Conservation (phyloP, 345 rosid genomes). For the Stellera chamaejasme region DNA sequence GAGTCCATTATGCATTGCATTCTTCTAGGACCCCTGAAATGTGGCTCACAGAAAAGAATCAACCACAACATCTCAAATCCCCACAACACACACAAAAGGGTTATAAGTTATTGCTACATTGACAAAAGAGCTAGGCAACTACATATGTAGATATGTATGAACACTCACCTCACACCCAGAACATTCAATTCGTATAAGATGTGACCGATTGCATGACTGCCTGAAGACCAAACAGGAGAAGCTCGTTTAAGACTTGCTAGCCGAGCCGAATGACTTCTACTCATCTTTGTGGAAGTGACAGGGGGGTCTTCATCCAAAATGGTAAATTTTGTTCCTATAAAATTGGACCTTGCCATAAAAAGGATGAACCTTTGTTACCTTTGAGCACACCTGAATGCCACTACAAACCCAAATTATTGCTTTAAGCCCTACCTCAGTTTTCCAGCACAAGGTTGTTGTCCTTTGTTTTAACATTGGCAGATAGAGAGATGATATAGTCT, state of each 20-base stretch:
- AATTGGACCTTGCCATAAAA: slow-evolving; percentile 40
- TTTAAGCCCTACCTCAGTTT: slow-evolving; percentile 54
- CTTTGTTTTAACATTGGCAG: slow-evolving; percentile 42
- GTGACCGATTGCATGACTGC: slow-evolving; percentile 47
- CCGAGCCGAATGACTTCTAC: slow-evolving; percentile 33
- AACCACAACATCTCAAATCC: not conserved
- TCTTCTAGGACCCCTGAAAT: slow-evolving; percentile 53
- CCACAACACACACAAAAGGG: not conserved
- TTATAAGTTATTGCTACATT: not conserved
- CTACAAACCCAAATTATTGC: slow-evolving; percentile 10
- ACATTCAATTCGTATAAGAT: slow-evolving; percentile 47
- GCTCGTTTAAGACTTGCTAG: slow-evolving; percentile 56
- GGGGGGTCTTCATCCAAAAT: slow-evolving; percentile 54
- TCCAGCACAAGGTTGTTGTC: slow-evolving; percentile 55
- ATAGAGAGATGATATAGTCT: slow-evolving; percentile 53
- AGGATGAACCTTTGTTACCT: not conserved
- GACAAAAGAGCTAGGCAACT: no score
- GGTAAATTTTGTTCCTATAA: slow-evolving; percentile 56
- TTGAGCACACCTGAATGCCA: not conserved
- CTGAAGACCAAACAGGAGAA: slow-evolving; percentile 43
- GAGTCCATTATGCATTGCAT: slow-evolving; percentile 16
- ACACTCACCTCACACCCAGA: no score
- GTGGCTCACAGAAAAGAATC: no score
- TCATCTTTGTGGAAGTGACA: slow-evolving; percentile 40
- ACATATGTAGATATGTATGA: not conserved